These are phyloP conservation scores for Galerina sulciceps DNA, from an alignment of 768 basidiomycete genomes.

Conservation along the genomic window DNA sequence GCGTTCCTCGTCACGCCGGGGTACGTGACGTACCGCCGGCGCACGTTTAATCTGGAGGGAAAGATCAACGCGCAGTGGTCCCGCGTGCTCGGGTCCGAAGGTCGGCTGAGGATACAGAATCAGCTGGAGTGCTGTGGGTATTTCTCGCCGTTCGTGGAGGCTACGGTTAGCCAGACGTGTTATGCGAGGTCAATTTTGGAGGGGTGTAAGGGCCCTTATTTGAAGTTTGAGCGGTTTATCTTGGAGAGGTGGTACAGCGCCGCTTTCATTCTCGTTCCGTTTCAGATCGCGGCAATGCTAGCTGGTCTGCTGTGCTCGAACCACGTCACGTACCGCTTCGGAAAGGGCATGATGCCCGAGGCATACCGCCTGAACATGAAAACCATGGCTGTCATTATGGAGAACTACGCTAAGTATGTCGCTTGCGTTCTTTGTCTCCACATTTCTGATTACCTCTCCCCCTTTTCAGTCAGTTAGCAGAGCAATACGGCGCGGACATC, in stretches of 20 bases:
- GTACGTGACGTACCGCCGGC: no score
- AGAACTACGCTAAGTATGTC: conserved; percentile 78
- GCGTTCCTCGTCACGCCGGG: conserved; percentile 74
- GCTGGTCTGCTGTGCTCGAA: conserved; percentile 72
- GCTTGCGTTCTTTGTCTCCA: not conserved
- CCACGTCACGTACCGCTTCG: conserved; percentile 86
- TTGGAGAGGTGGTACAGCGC: conserved; percentile 67
- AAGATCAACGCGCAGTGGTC: conserved; percentile 82
- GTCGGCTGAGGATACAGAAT: conserved; percentile 71
- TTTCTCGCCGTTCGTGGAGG: conserved; percentile 80
- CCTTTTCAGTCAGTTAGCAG: not conserved
- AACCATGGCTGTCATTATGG: conserved; percentile 83
- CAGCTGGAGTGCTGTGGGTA: conserved; percentile 81
- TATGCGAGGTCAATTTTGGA: conserved; percentile 72
- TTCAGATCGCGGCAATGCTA: conserved; percentile 68
- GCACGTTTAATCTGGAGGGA: conserved; percentile 68
- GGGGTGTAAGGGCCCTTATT: conserved; percentile 73
- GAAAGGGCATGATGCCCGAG: conserved; percentile 89
- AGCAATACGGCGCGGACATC: no score
- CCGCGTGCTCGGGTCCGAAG: conserved; percentile 55
- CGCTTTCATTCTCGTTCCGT: conserved; percentile 68
- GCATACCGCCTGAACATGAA: conserved; percentile 72
- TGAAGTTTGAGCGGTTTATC: conserved; percentile 56
- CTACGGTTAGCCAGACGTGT: conserved; percentile 72
- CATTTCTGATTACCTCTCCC: not conserved